Evolutionary conservation across 1,284 basidiomycete species (phyloP).

Genomic region (Naganishia sp.): DNA sequence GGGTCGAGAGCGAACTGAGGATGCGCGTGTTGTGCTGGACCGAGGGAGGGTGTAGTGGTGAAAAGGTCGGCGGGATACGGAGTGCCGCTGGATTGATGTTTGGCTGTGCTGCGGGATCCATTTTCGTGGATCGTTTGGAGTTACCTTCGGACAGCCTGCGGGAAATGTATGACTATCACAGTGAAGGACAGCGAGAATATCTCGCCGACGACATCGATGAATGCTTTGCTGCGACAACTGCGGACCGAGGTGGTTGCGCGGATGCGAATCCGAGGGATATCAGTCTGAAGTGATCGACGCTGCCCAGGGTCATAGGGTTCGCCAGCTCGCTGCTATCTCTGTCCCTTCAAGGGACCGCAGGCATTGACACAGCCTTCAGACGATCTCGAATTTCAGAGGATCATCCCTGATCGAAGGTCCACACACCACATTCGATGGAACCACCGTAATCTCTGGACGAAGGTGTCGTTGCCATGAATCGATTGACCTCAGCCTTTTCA

Average conservation of each 20-base stretch:
- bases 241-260: not conserved
- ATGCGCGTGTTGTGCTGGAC: conserved; percentile 64
- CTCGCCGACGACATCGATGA: too few species aligned
- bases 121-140: conserved; percentile 1
- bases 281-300: conserved; percentile 20
- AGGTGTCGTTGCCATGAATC: conserved; percentile 24
- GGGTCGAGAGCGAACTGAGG: conserved; percentile 68
- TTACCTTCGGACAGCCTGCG: not conserved
- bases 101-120: conserved; percentile 23
- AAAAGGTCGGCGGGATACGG: conserved; percentile 32
- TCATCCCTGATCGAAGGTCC: not conserved
- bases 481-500: conserved; percentile 29
- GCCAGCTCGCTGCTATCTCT: not conserved
- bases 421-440: not conserved
- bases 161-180: too few species aligned
- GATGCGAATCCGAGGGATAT: conserved; percentile 11
- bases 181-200: too few species aligned
- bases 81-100: conserved; percentile 6
- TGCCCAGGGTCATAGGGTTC: not conserved
- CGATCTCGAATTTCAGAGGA: not conserved
- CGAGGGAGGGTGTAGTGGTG: conserved; percentile 63
- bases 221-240: not conserved
- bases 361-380: not conserved
- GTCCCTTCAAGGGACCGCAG: not conserved
- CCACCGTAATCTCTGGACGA: not conserved